Percentiles rank a stretch among this genome's conserved stretches.
These are phyloP conservation scores for Fusarium liriodendri DNA, from an alignment of 2,329 filamentous ascomycete genomes.

Conservation along the genomic window DNA sequence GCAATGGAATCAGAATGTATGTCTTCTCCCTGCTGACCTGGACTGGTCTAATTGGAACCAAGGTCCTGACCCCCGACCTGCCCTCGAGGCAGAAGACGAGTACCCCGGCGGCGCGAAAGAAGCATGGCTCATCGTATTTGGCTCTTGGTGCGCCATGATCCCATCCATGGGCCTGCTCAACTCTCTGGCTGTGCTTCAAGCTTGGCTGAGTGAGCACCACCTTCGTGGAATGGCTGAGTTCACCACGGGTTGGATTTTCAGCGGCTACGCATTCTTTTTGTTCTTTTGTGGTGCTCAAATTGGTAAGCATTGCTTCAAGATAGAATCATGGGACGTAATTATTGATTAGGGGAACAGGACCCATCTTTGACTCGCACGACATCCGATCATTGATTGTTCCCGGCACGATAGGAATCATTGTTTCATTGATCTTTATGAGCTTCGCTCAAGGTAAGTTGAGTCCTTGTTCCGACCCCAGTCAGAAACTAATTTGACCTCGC, in stretches of 20 bases:
- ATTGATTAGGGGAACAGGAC: neutral
- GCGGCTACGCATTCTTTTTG: neutral
- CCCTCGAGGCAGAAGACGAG: neutral
- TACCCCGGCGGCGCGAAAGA: constrained; percentile 77
- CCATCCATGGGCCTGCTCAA: constrained; percentile 75
- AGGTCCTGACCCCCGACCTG: neutral
- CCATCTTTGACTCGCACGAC: neutral
- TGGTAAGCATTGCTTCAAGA: neutral
- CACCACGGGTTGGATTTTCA: neutral
- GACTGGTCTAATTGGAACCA: neutral
- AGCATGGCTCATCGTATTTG: constrained; percentile 79
- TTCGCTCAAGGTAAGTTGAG: neutral
- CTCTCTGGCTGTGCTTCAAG: constrained; percentile 73
- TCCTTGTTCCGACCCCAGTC: no score
- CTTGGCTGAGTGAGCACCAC: constrained; percentile 68
- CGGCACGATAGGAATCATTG: neutral
- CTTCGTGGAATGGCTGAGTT: neutral
- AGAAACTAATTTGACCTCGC: no score
- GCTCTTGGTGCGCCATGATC: constrained; percentile 74
- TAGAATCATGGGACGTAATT: neutral
- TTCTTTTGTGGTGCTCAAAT: neutral
- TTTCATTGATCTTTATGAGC: neutral
- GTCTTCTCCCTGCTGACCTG: neutral
- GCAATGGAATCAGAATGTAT: neutral
- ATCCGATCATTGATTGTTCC: neutral